A percentile compares a stretch with the other conserved stretches of the same genome.
Evolutionary conservation across 495 filamentous ascomycete species (phyloP).

Genomic region (Talaromyces proteolyticus): DNA sequence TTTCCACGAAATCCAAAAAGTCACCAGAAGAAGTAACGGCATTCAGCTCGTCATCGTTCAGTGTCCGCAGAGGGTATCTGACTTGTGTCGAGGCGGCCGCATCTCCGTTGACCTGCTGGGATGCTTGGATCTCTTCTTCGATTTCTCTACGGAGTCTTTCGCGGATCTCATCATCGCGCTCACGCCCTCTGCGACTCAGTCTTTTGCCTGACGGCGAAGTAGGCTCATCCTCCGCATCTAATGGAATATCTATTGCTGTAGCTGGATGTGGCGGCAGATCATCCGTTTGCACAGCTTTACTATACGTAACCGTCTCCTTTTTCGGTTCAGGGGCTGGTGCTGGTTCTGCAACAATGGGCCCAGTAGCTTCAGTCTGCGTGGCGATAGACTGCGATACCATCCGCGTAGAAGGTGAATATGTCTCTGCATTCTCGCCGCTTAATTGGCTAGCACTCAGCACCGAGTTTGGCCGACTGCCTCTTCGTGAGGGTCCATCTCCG

Average conservation of each 20-base stretch:
- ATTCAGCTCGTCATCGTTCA: constrained; percentile 81
- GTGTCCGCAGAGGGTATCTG: constrained; percentile 72
- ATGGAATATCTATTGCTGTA: constrained; percentile 48
- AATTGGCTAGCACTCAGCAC: constrained; percentile 70
- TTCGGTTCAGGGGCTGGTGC: constrained; percentile 65
- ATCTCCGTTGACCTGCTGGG: constrained; percentile 51
- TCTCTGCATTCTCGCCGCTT: constrained; percentile 62
- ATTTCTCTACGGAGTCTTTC: constrained; percentile 83
- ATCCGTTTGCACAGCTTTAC: constrained; percentile 87
- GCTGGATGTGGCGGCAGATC: constrained; percentile 20
- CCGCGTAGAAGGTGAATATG: constrained; percentile 24
- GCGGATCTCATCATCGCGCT: constrained; percentile 82
- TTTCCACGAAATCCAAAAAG: constrained; percentile 91
- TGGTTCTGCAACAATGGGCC: constrained; percentile 63
- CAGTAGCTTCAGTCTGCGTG: constrained; percentile 65
- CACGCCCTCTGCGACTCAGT: constrained; percentile 66
- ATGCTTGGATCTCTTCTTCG: constrained; percentile 78
- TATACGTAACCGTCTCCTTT: constrained; percentile 84
- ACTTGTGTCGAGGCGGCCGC: constrained; percentile 37
- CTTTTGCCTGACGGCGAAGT: constrained; percentile 49
- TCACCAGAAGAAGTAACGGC: constrained; percentile 90
- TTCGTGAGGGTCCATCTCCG: constrained; percentile 57
- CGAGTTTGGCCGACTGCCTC: constrained; percentile 78
- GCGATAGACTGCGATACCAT: constrained; percentile 42
- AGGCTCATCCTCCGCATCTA: constrained; percentile 53